Evolutionary conservation across 1,284 basidiomycete genomes (phyloP).

Genomic region (Cutaneotrichosporon dermatis): DNA sequence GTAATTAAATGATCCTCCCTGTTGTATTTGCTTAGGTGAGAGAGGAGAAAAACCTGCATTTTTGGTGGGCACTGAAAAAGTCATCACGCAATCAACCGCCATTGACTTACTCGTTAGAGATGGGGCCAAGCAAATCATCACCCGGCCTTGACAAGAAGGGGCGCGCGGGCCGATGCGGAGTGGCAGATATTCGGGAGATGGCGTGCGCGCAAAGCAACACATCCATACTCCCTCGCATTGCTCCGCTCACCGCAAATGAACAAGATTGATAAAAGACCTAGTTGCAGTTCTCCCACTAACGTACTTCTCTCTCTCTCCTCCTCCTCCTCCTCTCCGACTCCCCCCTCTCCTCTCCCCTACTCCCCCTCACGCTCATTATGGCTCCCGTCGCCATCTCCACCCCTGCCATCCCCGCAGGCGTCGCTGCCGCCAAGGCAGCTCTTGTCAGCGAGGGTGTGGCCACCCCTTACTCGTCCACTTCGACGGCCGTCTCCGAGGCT

Average conservation of each 20-base stretch:
- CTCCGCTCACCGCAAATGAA: no score
- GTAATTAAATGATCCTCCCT: no score
- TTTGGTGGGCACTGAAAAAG: no score
- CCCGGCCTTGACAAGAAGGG: background rate
- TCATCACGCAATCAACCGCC: slow-evolving; percentile 5
- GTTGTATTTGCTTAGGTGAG: no score
- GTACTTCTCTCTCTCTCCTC: background rate
- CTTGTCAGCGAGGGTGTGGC: slow-evolving; percentile 28
- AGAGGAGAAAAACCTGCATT: no score
- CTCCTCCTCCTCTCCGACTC: background rate
- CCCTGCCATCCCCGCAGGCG: slow-evolving; percentile 1
- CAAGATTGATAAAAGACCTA: no score
- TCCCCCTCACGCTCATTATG: slow-evolving; percentile 7
- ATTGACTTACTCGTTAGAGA: background rate
- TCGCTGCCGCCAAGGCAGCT: slow-evolving; percentile 11
- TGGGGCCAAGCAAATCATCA: background rate
- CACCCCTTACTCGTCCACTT: slow-evolving; percentile 38
- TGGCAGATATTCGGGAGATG: background rate
- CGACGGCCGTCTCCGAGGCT: slow-evolving; percentile 43
- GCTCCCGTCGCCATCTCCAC: slow-evolving; percentile 13
- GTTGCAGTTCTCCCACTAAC: background rate
- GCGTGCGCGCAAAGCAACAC: background rate
- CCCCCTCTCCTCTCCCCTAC: background rate
- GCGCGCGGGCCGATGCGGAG: background rate
- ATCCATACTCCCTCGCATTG: no score